Conservation (phyloP, 2,329 filamentous ascomycete species). For the Xylariaceae sp. region DNA sequence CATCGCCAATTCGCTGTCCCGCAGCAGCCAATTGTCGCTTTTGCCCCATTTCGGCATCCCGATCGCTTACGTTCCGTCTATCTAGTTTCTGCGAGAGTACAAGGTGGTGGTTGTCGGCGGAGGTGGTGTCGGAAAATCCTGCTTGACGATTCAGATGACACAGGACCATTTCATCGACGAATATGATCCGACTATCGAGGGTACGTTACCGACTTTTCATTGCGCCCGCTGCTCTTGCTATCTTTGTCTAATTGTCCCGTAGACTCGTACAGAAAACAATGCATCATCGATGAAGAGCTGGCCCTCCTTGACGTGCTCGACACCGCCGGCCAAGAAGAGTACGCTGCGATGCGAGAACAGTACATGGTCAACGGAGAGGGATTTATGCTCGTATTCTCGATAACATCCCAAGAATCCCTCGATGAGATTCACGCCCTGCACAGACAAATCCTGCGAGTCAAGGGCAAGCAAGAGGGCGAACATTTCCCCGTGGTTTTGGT, state of each 20-base stretch:
- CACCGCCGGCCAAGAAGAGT: conserved; percentile 97
- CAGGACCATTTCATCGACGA: conserved; percentile 98
- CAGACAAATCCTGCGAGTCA: conserved; percentile 95
- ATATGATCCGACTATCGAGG: conserved; percentile 99
- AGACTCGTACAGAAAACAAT: conserved; percentile 99
- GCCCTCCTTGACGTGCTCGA: conserved; percentile 96
- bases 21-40: conserved; percentile 1
- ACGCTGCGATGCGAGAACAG: conserved; percentile 98
- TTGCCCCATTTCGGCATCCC: background rate
- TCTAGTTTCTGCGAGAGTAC: conserved; percentile 80
- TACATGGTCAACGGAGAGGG: conserved; percentile 99
- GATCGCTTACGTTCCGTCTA: conserved; percentile 18
- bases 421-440: conserved; percentile 99
- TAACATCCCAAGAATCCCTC: conserved; percentile 94
- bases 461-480: conserved; percentile 75
- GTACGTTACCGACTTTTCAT: conserved; percentile 43
- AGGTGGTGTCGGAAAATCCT: conserved; percentile 98
- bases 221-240: background rate
- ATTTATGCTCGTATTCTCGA: conserved; percentile 96
- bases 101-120: conserved; percentile 96
- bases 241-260: conserved; percentile 22
- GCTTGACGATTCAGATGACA: conserved; percentile 94
- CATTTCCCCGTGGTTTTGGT: conserved; percentile 99
- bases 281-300: conserved; percentile 96
- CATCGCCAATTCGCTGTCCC: conserved; percentile 4